phyloP scores from a whole-genome alignment of 2,329 filamentous ascomycete genomes.

The Kalmusia sp. region DNA sequence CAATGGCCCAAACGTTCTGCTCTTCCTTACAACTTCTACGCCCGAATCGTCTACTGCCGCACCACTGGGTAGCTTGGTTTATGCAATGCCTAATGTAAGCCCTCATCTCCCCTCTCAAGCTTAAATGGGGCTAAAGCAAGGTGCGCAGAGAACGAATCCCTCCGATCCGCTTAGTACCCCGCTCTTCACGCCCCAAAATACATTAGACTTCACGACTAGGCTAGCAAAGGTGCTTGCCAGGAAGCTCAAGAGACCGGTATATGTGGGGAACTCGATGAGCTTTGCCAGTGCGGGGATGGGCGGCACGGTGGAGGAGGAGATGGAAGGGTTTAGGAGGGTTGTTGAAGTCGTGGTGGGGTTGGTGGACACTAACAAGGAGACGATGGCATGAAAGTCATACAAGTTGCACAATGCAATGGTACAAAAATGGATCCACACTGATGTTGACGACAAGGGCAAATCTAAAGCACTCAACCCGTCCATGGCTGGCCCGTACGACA shows the following conservation, averaged over 20 bases:
- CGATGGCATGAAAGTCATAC: not conserved
- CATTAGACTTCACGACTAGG: constrained; percentile 85
- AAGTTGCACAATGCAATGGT: too few relatives aligned
- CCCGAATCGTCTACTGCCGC: constrained; percentile 47
- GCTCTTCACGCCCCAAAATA: constrained; percentile 77
- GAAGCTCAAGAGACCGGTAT: constrained; percentile 76
- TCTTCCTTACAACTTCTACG: constrained; percentile 63
- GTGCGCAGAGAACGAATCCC: constrained; percentile 47
- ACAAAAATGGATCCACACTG: not conserved
- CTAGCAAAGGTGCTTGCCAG: constrained; percentile 84
- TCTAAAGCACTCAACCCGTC: too few relatives aligned
- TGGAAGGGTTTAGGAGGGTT: constrained; percentile 82
- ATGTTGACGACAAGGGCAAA: too few relatives aligned
- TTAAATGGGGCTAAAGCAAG: constrained; percentile 20
- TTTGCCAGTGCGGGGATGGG: constrained; percentile 77
- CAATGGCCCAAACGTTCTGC: constrained; percentile 58
- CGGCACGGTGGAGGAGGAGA: constrained; percentile 88
- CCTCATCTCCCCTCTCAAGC: not conserved
- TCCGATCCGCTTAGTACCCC: constrained; percentile 76
- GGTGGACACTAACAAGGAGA: constrained; percentile 41
- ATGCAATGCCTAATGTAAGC: constrained; percentile 86
- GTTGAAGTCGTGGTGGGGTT: constrained; percentile 71
- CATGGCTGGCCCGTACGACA: too few relatives aligned
- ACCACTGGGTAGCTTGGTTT: constrained; percentile 86
- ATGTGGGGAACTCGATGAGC: constrained; percentile 87